Conservation (phyloP, 768 basidiomycete species). For the Fistulinella prunicolor region DNA sequence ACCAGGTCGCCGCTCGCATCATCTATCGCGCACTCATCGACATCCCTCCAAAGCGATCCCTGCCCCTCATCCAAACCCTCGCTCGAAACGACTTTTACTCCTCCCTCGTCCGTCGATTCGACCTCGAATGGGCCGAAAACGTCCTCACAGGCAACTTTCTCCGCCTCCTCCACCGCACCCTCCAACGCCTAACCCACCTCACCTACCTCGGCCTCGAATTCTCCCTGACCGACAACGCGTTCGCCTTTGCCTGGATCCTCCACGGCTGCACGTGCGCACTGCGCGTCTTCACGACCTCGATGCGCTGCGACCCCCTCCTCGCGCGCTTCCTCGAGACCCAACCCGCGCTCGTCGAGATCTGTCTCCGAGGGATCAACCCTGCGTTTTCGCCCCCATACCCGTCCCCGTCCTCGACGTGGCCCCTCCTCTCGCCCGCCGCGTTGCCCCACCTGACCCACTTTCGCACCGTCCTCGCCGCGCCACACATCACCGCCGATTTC, state of each 20-base stretch:
- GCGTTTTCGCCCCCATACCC: conserved; percentile 19
- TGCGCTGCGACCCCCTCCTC: conserved; percentile 48
- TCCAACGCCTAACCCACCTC: conserved; percentile 40
- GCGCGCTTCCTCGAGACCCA: conserved; percentile 53
- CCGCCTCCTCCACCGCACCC: conserved; percentile 43
- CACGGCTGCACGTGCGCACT: conserved; percentile 43
- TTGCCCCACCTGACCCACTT: conserved; percentile 50
- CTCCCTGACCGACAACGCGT: conserved; percentile 32
- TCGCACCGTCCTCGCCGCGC: conserved; percentile 53
- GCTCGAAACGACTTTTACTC: conserved; percentile 36
- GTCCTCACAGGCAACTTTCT: conserved; percentile 48
- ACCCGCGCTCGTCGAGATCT: conserved; percentile 46
- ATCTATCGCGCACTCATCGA: conserved; percentile 40
- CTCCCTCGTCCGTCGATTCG: conserved; percentile 43
- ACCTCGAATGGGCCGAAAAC: conserved; percentile 40
- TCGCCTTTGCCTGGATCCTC: conserved; percentile 48
- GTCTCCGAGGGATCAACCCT: conserved; percentile 50
- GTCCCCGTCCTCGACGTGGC: too few species aligned
- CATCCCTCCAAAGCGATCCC: conserved; percentile 26
- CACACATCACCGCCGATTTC: conserved; percentile 43
- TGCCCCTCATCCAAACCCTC: conserved; percentile 42
- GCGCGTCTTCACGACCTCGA: conserved; percentile 49
- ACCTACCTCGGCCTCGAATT: conserved; percentile 49
- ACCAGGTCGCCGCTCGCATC: conserved; percentile 29
- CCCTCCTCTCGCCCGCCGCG: conserved; percentile 36